Conservation (phyloP, 2,329 filamentous ascomycete genomes). For the Tolypocladium pustulatum region DNA sequence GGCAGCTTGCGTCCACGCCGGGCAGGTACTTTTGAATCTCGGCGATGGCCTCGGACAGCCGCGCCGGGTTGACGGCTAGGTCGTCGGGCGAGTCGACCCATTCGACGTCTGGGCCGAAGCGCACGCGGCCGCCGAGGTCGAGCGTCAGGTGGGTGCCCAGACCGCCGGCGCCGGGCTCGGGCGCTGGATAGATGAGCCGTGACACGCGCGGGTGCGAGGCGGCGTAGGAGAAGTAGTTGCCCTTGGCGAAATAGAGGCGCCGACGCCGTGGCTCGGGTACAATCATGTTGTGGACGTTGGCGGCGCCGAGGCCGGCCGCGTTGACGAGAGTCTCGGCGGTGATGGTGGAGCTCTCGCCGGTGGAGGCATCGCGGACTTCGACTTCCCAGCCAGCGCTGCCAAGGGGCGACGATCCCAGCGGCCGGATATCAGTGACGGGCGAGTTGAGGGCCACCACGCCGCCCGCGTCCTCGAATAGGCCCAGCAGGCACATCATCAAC, state of each 20-base stretch:
- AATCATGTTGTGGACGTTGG: slow-evolving; percentile 72
- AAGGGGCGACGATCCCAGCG: slow-evolving; percentile 25
- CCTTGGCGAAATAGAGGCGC: slow-evolving; percentile 76
- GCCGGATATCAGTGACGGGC: slow-evolving; percentile 49
- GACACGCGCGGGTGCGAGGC: slow-evolving; percentile 50
- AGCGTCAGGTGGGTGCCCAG: slow-evolving; percentile 90
- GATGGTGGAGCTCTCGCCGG: slow-evolving; percentile 44
- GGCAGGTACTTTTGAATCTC: slow-evolving; percentile 78
- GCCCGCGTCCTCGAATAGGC: slow-evolving; percentile 64
- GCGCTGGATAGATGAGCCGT: slow-evolving; percentile 80
- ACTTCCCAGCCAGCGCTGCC: slow-evolving; percentile 62
- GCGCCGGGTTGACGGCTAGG: slow-evolving; percentile 53
- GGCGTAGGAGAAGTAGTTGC: slow-evolving; percentile 84
- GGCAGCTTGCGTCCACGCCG: slow-evolving; percentile 50
- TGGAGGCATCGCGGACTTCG: slow-evolving; percentile 33
- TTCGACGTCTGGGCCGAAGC: slow-evolving; percentile 92
- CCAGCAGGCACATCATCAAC: slow-evolving; percentile 72
- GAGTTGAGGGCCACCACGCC: slow-evolving; percentile 65
- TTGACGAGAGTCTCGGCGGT: slow-evolving; percentile 74
- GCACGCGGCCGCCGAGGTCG: slow-evolving; percentile 72
- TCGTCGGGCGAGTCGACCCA: slow-evolving; percentile 70
- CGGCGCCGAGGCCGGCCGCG: slow-evolving; percentile 71
- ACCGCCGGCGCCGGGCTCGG: slow-evolving; percentile 69
- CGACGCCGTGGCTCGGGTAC: slow-evolving; percentile 45
- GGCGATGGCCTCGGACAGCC: slow-evolving; percentile 55